Conservation (phyloP, 2,329 filamentous ascomycete genomes). For the Paracoccidioides lutzii region DNA sequence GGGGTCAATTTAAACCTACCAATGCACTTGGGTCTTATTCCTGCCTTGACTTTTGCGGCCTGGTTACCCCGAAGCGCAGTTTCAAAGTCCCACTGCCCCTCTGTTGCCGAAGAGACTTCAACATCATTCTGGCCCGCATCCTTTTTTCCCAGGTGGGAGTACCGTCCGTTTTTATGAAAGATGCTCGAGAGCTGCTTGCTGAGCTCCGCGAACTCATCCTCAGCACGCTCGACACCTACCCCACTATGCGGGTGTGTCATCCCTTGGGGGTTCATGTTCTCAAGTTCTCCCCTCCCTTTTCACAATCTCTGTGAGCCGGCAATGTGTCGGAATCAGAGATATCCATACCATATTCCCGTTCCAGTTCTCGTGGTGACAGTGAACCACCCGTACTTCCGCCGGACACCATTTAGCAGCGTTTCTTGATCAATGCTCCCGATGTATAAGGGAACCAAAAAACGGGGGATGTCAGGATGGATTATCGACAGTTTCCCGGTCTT, state of each 20-base stretch:
- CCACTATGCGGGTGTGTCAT: constrained; percentile 24
- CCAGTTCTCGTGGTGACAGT: no score
- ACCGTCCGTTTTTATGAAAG: constrained; percentile 24
- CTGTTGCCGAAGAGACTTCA: constrained; percentile 38
- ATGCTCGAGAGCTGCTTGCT: constrained; percentile 27
- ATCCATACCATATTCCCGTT: not conserved
- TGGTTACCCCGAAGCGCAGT: constrained; percentile 57
- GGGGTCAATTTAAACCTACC: constrained; percentile 24
- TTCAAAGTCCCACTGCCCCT: constrained; percentile 63
- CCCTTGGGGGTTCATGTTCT: constrained; percentile 21
- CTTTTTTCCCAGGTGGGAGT: constrained; percentile 22
- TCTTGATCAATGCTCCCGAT: not conserved
- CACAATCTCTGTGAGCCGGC: constrained; percentile 16
- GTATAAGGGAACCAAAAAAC: not conserved
- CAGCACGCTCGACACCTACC: constrained; percentile 34
- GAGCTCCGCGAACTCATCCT: constrained; percentile 32
- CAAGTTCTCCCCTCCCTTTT: constrained; percentile 19
- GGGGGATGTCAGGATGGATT: not conserved
- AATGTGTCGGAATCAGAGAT: constrained; percentile 20
- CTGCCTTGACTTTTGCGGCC: constrained; percentile 58
- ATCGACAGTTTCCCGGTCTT: not conserved
- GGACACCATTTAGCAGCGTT: not conserved
- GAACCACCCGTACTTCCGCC: no score
- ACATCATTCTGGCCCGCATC: constrained; percentile 36
- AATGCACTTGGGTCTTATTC: constrained; percentile 68